Base-by-base conservation (phyloP, 2,329 filamentous ascomycete genomes). In the Dactylella cylindrospora region DNA sequence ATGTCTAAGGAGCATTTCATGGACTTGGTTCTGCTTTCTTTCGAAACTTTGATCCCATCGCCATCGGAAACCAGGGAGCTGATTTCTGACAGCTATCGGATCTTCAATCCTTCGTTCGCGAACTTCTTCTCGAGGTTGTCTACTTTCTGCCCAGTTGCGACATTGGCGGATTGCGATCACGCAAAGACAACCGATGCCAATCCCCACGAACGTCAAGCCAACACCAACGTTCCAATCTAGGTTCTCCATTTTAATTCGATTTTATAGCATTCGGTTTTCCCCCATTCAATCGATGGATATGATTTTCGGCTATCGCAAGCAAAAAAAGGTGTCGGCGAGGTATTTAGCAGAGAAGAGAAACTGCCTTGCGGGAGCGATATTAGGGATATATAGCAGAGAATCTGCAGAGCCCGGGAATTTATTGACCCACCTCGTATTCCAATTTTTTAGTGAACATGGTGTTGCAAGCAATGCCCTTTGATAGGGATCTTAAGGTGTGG, bases 401-500 rank as follows among this genome's bases (percentile, higher is more conserved):
- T n/a, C n/a, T n/a, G n/a, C n/a, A n/a, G n/a, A n/a, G n/a, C n/a
- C n/a, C n/a, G n/a, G n/a, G n/a, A n/a, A n/a, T n/a, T n/a, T n/a
- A n/a, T n/a, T n/a, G n/a, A n/a, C n/a, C n/a, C n/a, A n/a, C n/a
- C 52, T 49, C 44, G 52, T 49, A 57, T 55, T 55, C 43, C 33
- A 28, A 17, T 41, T 28, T 9, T 9, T 32, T 32, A 29, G 33
- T 36, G 38, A 29, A 43, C 43, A 17, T 35, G 28, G 12, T 35
- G 29, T 44, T 35, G n/a, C n/a, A n/a, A n/a, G n/a, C n/a, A n/a
- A n/a, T n/a, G n/a, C n/a, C n/a, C n/a, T n/a, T n/a, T n/a, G n/a
- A n/a, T n/a, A n/a, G n/a, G n/a, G n/a, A n/a, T n/a, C n/a, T n/a
- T n/a, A n/a, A n/a, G n/a, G n/a, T n/a, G 45, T 38, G 39, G 38